phyloP scores from a whole-genome alignment of 768 basidiomycete genomes.

The Omphalotus guepiniiformis region DNA sequence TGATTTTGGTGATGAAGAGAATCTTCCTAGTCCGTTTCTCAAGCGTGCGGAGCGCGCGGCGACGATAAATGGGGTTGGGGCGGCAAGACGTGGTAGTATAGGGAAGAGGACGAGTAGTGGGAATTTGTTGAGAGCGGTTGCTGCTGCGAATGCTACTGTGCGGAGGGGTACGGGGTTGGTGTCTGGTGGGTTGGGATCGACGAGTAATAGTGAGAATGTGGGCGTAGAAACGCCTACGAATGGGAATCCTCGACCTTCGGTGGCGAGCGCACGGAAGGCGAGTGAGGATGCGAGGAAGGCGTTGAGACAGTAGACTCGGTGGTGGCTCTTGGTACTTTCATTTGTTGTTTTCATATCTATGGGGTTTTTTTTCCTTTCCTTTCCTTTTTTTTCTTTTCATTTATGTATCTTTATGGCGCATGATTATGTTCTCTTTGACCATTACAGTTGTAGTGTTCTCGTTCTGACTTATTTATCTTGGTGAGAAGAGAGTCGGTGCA shows the following conservation, averaged over 20 bases:
- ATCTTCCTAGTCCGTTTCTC: slow-evolving; percentile 80
- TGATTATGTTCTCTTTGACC: too few species aligned
- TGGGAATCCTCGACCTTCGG: slow-evolving; percentile 35
- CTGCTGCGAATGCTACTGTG: slow-evolving; percentile 49
- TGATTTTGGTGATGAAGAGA: slow-evolving; percentile 75
- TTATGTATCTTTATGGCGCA: too few species aligned
- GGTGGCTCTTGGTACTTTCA: too few species aligned
- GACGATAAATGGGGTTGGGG: too few species aligned
- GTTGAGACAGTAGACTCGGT: slow-evolving; percentile 19
- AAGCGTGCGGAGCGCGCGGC: slow-evolving; percentile 43
- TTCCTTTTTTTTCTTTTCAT: too few species aligned
- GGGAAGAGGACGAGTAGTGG: slow-evolving; percentile 46
- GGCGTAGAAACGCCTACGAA: slow-evolving; percentile 11
- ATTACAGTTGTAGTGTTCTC: too few species aligned
- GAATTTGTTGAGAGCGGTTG: slow-evolving; percentile 54
- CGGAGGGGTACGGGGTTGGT: slow-evolving; percentile 16
- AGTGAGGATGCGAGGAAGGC: slow-evolving; percentile 50
- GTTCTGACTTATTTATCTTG: too few species aligned
- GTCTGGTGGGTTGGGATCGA: background rate
- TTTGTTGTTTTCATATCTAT: too few species aligned
- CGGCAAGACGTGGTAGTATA: slow-evolving; percentile 10
- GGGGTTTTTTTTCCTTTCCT: too few species aligned
- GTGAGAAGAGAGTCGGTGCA: too few species aligned
- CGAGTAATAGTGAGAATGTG: too few species aligned
- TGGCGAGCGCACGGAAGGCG: slow-evolving; percentile 44